Evolutionary conservation across 306 rosid species (phyloP), one percentile per base, ranked within the genome.

Genomic region (Argentina anserina): DNA sequence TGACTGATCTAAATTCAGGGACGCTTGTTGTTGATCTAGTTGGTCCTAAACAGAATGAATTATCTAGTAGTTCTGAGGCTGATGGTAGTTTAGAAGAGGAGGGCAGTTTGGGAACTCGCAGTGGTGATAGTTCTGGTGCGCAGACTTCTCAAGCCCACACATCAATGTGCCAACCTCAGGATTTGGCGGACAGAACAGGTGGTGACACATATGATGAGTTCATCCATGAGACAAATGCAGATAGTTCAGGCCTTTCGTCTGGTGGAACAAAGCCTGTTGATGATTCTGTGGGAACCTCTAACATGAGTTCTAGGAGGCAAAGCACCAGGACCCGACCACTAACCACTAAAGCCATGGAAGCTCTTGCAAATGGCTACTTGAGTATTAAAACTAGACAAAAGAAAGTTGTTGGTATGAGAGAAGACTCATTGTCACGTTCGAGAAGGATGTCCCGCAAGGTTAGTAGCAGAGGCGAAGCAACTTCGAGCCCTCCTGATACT

Each of bases 301-400:
- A 45, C 69, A 69, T 71, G 52, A 82, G 45, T 75, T 71, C 83
- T 2, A 79, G 93, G 86, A 87, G 96, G 79, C 92, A 87, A 56
- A 82, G 97, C 93, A 89, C 84, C 15, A 86, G 97, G 75, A 87
- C 80, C 46, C 86, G 92, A 70, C 96, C 96, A 4, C 85, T 87
- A 78, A 92, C 93, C 2, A 36, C 82, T 71, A 86, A 84, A 87
- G 96, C 91, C 1, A 69, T 87, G 81, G 97, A 92, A 83, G 87
- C 90, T 76, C 74, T 87, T 28, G 87, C 85, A 40, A 85, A 83
- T 68, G 89, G 90, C 42, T 84, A 78, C 78, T 79, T 89, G 66
- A 70, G 78, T 10, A 76, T 52, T 26, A 83, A 81, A 76, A 83
- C 46, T 80, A 80, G 75, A 81, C 82, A 65, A 21, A 87, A 70